These are phyloP conservation scores for Coffea humblotiana DNA, from an alignment of 305 asterid genomes.

Conservation along the genomic window DNA sequence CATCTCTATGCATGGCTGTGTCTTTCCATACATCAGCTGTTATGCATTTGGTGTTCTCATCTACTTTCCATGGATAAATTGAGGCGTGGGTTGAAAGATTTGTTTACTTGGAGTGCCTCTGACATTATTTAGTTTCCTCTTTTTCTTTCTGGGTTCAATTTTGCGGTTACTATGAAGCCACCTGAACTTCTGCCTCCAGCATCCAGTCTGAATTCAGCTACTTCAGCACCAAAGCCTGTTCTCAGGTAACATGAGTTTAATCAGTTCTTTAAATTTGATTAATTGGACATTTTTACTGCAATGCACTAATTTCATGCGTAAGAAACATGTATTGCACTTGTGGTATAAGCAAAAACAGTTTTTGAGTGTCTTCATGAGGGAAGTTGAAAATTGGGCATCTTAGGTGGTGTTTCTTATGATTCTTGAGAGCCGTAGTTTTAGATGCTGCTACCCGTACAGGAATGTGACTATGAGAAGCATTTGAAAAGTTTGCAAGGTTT, in stretches of 20 bases:
- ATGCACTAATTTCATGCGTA: neutral
- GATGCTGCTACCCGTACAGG: neutral
- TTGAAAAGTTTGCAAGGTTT: neutral
- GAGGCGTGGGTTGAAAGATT: neutral
- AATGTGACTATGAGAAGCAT: neutral
- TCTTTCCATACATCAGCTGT: neutral
- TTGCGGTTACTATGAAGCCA: conserved; percentile 10
- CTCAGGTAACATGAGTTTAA: conserved; percentile 17
- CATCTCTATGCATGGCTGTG: neutral
- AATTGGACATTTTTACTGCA: neutral
- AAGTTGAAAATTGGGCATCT: neutral
- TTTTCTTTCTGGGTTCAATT: conserved; percentile 2
- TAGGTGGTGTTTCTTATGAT: neutral
- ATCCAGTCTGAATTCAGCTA: conserved; percentile 15
- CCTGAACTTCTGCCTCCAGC: conserved; percentile 27
- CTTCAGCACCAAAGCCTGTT: conserved; percentile 25
- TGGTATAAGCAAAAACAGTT: neutral
- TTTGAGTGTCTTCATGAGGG: neutral
- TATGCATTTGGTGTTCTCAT: neutral
- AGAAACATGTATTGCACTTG: neutral
- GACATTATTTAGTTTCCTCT: neutral
- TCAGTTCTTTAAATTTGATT: neutral
- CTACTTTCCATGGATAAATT: neutral
- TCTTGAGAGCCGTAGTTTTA: neutral
- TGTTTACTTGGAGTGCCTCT: neutral